A percentile compares a stretch with the other conserved stretches of the same genome.
These are phyloP conservation scores for Kurtzmaniella quercitrusa DNA, from an alignment of 1,139 yeast genomes.

Conservation along the genomic window DNA sequence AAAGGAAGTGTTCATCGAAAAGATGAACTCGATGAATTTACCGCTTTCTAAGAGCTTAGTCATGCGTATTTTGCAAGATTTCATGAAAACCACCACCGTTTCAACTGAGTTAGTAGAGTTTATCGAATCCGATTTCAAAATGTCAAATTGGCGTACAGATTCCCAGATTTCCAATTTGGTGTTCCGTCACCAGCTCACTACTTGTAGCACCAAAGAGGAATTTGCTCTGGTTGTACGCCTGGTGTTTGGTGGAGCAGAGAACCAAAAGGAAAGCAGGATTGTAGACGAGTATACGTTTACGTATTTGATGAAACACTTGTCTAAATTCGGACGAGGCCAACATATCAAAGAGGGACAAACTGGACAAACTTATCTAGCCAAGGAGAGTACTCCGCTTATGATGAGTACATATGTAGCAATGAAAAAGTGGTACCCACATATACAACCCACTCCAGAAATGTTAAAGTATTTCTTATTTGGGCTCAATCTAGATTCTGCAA, in stretches of 20 bases:
- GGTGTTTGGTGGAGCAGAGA: constrained; percentile 7
- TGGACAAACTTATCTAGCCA: neutral
- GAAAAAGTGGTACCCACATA: neutral
- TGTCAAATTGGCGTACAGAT: constrained; percentile 27
- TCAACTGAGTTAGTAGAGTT: constrained; percentile 27
- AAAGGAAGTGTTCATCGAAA: constrained; percentile 33
- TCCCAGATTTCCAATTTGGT: constrained; percentile 29
- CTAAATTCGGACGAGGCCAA: neutral
- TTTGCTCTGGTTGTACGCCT: neutral
- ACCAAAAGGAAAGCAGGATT: constrained; percentile 2
- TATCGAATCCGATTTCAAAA: constrained; percentile 30
- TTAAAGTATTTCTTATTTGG: constrained; percentile 10
- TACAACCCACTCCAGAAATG: constrained; percentile 11
- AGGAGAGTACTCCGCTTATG: neutral
- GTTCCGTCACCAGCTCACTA: constrained; percentile 9
- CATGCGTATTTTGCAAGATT: constrained; percentile 34
- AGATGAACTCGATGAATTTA: constrained; percentile 25
- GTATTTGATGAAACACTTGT: constrained; percentile 12
- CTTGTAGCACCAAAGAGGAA: neutral
- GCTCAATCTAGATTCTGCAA: constrained; percentile 8
- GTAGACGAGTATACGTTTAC: constrained; percentile 14
- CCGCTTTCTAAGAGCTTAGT: constrained; percentile 32
- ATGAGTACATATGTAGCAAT: constrained; percentile 1
- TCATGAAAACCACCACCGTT: constrained; percentile 22
- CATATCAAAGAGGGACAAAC: neutral